A percentile compares a stretch with the other conserved stretches of the same genome.
Conservation (phyloP, 2,329 filamentous ascomycete species). For the Hymenoscyphus albidus region DNA sequence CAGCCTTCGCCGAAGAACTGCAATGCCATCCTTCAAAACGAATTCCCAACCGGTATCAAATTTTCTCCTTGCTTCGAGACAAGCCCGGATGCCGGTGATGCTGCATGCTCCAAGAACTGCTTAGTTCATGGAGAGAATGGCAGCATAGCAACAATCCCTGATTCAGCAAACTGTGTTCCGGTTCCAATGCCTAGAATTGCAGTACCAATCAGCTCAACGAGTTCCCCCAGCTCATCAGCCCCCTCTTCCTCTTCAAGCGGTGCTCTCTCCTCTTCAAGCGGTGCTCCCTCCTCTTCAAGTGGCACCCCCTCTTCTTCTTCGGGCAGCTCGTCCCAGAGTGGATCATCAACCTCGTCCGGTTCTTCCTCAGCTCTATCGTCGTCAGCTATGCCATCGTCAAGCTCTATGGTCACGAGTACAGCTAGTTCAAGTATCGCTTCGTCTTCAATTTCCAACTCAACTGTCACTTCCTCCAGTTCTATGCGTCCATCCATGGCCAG, state of each 20-base stretch:
- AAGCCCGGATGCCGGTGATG: conserved; percentile 39
- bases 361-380: not conserved
- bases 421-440: not conserved
- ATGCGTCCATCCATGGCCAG: conserved; percentile 2
- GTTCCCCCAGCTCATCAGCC: conserved; percentile 1
- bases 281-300: conserved; percentile 13
- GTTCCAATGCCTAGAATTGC: conserved; percentile 12
- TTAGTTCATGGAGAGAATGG: conserved; percentile 42
- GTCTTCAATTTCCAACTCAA: not conserved
- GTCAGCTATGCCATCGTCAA: not conserved
- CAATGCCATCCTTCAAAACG: conserved; percentile 43
- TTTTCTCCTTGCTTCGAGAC: conserved; percentile 42
- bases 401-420: not conserved
- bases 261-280: conserved; percentile 13
- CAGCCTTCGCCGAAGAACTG: conserved; percentile 43
- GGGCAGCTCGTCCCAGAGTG: conserved; percentile 4
- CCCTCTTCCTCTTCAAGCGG: conserved; percentile 10
- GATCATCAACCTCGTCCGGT: conserved; percentile 8
- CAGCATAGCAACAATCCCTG: conserved; percentile 37
- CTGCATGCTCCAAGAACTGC: conserved; percentile 48
- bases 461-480: not conserved
- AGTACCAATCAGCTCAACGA: conserved; percentile 8
- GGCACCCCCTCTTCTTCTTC: conserved; percentile 12
- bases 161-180: conserved; percentile 18
- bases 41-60: conserved; percentile 39